These are phyloP conservation scores for Tulasnella sp. DNA, from an alignment of 768 basidiomycete genomes.

Conservation along the genomic window DNA sequence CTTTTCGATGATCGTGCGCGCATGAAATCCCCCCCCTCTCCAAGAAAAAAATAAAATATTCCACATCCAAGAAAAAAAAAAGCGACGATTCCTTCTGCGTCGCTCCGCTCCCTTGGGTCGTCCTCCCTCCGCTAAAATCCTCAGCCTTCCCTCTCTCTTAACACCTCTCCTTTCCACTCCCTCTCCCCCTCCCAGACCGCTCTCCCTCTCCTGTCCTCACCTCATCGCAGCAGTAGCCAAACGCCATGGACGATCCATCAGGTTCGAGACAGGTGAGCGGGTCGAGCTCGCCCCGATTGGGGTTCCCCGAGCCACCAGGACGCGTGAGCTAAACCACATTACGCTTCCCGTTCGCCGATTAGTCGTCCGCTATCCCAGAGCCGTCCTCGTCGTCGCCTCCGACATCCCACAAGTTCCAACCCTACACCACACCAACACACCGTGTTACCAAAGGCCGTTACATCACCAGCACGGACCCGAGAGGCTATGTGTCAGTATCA, in stretches of 20 bases:
- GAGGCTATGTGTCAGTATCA: conserved; percentile 80
- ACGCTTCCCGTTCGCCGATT: too few relatives aligned
- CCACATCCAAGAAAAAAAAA: neutral
- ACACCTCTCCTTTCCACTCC: conserved; percentile 29
- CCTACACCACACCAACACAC: conserved; percentile 36
- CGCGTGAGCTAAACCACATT: conserved; percentile 14
- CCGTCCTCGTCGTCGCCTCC: neutral
- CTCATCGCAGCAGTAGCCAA: neutral
- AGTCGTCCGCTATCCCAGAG: neutral
- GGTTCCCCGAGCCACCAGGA: neutral
- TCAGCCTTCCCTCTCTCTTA: conserved; percentile 24
- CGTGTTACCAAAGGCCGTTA: conserved; percentile 52
- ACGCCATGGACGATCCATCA: conserved; percentile 7
- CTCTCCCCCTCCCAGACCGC: neutral
- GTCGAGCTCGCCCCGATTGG: neutral
- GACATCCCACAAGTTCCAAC: conserved; percentile 1
- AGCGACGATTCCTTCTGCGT: neutral
- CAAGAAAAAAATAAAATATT: neutral
- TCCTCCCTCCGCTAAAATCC: neutral
- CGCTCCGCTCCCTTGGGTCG: conserved; percentile 21
- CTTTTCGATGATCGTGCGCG: conserved; percentile 2
- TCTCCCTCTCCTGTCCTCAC: conserved; percentile 25
- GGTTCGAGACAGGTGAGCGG: conserved; percentile 1
- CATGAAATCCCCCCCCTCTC: neutral
- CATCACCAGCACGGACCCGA: conserved; percentile 86